Conservation (phyloP, 148 eudicot species). For the Vaccinium macrocarpon region DNA sequence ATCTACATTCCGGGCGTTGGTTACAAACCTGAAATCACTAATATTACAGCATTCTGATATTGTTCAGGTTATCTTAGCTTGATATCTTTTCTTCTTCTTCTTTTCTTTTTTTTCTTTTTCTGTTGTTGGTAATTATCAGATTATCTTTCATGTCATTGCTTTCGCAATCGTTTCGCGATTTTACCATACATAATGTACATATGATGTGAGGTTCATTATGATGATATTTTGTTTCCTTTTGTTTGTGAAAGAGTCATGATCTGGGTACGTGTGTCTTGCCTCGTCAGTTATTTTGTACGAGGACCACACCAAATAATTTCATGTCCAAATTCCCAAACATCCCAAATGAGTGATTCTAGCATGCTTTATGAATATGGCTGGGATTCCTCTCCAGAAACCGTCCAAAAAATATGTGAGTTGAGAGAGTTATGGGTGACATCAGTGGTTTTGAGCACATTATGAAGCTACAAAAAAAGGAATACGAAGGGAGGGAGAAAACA, state of each 20-base stretch:
- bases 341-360: not conserved
- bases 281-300: not conserved
- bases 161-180: not conserved
- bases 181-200: not conserved
- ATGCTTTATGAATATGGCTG: not conserved
- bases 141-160: not conserved
- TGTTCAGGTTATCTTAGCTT: not conserved
- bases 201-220: not conserved
- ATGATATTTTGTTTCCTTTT: not conserved
- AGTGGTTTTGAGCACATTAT: not conserved
- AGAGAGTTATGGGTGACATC: not conserved
- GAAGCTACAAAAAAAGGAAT: not conserved
- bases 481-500: not conserved
- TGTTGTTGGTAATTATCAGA: not conserved
- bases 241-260: constrained; percentile 1
- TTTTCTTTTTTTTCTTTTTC: not conserved
- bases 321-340: not conserved
- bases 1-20: not conserved
- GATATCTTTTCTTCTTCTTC: too few relatives aligned
- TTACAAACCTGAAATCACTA: not conserved
- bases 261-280: not conserved
- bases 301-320: not conserved
- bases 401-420: not conserved
- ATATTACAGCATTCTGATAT: not conserved
- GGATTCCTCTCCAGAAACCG: not conserved